Percentiles rank a stretch among this genome's conserved stretches.
Conservation (phyloP, 306 rosid species). For the Quercus agrifolia region DNA sequence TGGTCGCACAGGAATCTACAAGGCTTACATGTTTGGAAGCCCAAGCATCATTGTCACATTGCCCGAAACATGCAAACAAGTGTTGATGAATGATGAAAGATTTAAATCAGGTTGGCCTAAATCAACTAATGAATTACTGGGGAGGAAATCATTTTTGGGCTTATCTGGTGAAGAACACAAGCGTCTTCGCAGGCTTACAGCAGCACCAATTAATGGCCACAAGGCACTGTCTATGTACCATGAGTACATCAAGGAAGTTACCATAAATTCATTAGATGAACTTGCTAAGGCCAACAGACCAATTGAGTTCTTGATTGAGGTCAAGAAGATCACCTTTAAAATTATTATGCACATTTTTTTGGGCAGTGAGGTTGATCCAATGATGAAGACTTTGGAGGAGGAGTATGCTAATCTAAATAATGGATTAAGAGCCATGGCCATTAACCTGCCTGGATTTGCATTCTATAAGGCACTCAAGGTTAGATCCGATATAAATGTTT, state of each 20-base stretch:
- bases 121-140: slow-evolving; percentile 63
- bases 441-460: slow-evolving; percentile 84
- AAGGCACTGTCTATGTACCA: slow-evolving; percentile 57
- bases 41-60: slow-evolving; percentile 74
- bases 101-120: slow-evolving; percentile 82
- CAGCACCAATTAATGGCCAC: slow-evolving; percentile 59
- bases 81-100: slow-evolving; percentile 69
- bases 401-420: slow-evolving; percentile 64
- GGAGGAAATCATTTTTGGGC: slow-evolving; percentile 69
- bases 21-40: slow-evolving; percentile 69
- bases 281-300: slow-evolving; percentile 51
- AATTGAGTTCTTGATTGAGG: slow-evolving; percentile 65
- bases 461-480: slow-evolving; percentile 78
- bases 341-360: slow-evolving; percentile 81
- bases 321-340: slow-evolving; percentile 66
- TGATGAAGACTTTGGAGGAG: slow-evolving; percentile 67
- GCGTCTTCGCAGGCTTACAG: slow-evolving; percentile 49
- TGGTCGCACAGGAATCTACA: slow-evolving; percentile 71
- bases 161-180: slow-evolving; percentile 66
- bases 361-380: slow-evolving; percentile 59
- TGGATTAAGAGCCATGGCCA: slow-evolving; percentile 82
- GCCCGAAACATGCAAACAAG: slow-evolving; percentile 63
- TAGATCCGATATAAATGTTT: too few species aligned
- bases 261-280: slow-evolving; percentile 49
- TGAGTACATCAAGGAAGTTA: slow-evolving; percentile 52